phyloP scores from a whole-genome alignment of 768 basidiomycete genomes.

The Cystofilobasidium macerans region DNA sequence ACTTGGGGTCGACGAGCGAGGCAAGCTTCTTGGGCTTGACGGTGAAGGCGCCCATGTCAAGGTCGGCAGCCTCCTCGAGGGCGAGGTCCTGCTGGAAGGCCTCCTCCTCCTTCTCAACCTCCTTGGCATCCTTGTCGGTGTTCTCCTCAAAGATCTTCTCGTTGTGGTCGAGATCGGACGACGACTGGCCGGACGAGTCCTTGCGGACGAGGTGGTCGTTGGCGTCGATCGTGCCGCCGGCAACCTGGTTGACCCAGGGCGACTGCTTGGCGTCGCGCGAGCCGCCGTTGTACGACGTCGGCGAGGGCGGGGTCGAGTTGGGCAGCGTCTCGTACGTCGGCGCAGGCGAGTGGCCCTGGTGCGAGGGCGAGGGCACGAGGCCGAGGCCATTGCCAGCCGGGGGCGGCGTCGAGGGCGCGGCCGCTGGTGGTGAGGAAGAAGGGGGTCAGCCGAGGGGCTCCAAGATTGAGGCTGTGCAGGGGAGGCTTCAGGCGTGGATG shows the following conservation, averaged over 20 bases:
- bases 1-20: constrained; percentile 64
- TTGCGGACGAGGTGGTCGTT: neutral
- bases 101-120: constrained; percentile 21
- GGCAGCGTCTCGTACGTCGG: constrained; percentile 7
- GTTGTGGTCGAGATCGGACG: neutral
- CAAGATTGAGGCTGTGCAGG: too few relatives aligned
- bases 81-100: constrained; percentile 29
- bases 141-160: neutral
- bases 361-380: neutral
- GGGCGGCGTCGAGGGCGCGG: neutral
- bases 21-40: constrained; percentile 68
- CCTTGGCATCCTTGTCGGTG: constrained; percentile 5
- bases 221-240: neutral
- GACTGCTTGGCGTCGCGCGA: neutral
- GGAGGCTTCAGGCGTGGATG: too few relatives aligned
- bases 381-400: neutral
- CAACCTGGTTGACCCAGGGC: neutral
- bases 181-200: neutral
- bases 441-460: too few relatives aligned
- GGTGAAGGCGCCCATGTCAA: constrained; percentile 59
- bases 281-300: neutral
- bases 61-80: constrained; percentile 37
- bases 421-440: neutral
- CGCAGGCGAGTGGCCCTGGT: neutral
- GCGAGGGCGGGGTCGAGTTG: neutral